Conservation (phyloP, 495 filamentous ascomycete genomes). For the Astrocystis sublimbata region DNA sequence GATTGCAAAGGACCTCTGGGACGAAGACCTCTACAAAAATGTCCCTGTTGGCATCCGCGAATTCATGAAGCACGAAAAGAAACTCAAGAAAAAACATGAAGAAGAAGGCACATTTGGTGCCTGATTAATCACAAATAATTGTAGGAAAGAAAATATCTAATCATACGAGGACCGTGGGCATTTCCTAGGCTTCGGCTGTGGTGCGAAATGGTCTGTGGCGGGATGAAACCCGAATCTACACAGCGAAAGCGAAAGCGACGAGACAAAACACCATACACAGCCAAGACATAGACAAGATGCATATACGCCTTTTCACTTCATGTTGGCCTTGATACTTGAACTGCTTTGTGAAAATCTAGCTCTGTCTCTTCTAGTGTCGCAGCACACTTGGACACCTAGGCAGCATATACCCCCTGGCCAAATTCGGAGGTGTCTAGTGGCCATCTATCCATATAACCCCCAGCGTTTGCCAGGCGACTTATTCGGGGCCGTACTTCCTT, state of each 20-base stretch:
- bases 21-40: conserved; percentile 70
- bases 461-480: too few relatives aligned
- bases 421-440: too few relatives aligned
- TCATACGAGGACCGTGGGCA: too few relatives aligned
- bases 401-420: too few relatives aligned
- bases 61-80: conserved; percentile 98
- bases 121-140: too few relatives aligned
- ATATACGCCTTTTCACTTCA: neutral
- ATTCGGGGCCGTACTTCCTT: too few relatives aligned
- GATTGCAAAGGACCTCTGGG: conserved; percentile 47
- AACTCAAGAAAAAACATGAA: conserved; percentile 71
- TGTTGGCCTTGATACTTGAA: neutral
- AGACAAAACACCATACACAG: neutral
- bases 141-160: too few relatives aligned
- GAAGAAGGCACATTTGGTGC: conserved; percentile 45
- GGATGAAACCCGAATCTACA: conserved; percentile 14
- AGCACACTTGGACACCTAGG: too few relatives aligned
- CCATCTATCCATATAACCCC: too few relatives aligned
- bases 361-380: neutral
- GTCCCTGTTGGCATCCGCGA: conserved; percentile 92
- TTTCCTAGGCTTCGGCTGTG: too few relatives aligned
- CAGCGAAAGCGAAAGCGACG: conserved; percentile 3
- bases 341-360: neutral
- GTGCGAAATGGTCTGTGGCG: neutral
- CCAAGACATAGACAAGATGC: neutral